Conservation (phyloP, 345 rosid genomes). For the Theobroma cacao region DNA sequence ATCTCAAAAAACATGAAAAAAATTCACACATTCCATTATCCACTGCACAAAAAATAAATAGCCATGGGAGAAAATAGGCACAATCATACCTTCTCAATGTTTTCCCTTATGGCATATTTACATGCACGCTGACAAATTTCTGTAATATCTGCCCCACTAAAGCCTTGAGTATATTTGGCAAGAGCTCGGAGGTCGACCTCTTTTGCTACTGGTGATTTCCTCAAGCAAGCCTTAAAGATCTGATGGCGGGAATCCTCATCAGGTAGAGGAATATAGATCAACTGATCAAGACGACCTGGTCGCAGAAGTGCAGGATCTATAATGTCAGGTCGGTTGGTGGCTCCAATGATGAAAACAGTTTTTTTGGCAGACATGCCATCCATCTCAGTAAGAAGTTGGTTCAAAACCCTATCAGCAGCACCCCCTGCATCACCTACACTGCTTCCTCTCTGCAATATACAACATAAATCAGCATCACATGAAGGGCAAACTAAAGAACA, state of each 20-base stretch:
- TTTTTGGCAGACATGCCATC: constrained; percentile 98
- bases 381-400: constrained; percentile 96
- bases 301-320: constrained; percentile 93
- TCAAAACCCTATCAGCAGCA: constrained; percentile 93
- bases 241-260: constrained; percentile 88
- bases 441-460: constrained; percentile 77
- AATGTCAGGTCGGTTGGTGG: constrained; percentile 93
- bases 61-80: background rate
- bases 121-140: constrained; percentile 95
- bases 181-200: constrained; percentile 86
- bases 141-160: constrained; percentile 96
- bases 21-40: background rate
- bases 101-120: constrained; percentile 92
- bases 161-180: constrained; percentile 88
- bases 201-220: constrained; percentile 87
- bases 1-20: background rate
- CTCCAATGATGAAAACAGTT: constrained; percentile 92
- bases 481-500: background rate
- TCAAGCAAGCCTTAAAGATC: constrained; percentile 83
- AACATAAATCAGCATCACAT: background rate
- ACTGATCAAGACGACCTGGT: constrained; percentile 92
- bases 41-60: too few species aligned
- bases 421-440: constrained; percentile 95
- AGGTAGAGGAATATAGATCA: constrained; percentile 94
- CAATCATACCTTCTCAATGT: constrained; percentile 77